These are phyloP conservation scores for Cyberlindnera subsufficiens DNA, from an alignment of 805 yeast species.

Conservation along the genomic window DNA sequence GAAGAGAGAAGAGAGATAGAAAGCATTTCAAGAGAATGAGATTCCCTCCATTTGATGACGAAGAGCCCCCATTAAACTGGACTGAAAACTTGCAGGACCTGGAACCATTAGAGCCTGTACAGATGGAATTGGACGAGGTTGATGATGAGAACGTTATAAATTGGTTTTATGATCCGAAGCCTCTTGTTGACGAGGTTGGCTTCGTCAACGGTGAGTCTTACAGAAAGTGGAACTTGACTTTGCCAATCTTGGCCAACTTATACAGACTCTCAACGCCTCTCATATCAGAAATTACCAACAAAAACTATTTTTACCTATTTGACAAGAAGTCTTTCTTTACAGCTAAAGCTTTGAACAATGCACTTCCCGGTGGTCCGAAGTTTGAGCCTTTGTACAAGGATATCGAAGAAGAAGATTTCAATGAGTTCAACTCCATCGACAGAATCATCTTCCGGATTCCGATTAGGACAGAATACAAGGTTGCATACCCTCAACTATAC, in stretches of 20 bases:
- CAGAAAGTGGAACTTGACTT: constrained; percentile 59
- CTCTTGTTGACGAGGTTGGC: constrained; percentile 51
- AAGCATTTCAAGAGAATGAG: constrained; percentile 85
- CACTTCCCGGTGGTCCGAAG: constrained; percentile 94
- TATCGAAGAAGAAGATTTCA: constrained; percentile 65
- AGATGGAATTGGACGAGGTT: constrained; percentile 53
- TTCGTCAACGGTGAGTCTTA: constrained; percentile 76
- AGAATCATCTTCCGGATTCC: constrained; percentile 77
- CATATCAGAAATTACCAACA: constrained; percentile 42
- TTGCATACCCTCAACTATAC: constrained; percentile 82
- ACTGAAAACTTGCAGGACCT: constrained; percentile 69
- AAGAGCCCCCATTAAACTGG: constrained; percentile 88
- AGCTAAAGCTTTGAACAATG: constrained; percentile 82
- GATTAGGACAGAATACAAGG: constrained; percentile 73
- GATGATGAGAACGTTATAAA: constrained; percentile 58
- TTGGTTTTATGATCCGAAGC: constrained; percentile 80
- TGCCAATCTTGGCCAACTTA: constrained; percentile 58
- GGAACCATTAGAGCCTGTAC: constrained; percentile 69
- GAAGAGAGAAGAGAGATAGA: constrained; percentile 89
- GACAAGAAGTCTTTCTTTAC: constrained; percentile 79
- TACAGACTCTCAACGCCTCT: constrained; percentile 69
- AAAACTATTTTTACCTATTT: constrained; percentile 64
- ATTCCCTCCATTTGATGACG: constrained; percentile 96
- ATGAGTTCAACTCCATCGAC: constrained; percentile 87
- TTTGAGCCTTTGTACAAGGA: constrained; percentile 82